Evolutionary conservation across 2,329 filamentous ascomycete species (phyloP).

Genomic region (Cercospora citrullina): DNA sequence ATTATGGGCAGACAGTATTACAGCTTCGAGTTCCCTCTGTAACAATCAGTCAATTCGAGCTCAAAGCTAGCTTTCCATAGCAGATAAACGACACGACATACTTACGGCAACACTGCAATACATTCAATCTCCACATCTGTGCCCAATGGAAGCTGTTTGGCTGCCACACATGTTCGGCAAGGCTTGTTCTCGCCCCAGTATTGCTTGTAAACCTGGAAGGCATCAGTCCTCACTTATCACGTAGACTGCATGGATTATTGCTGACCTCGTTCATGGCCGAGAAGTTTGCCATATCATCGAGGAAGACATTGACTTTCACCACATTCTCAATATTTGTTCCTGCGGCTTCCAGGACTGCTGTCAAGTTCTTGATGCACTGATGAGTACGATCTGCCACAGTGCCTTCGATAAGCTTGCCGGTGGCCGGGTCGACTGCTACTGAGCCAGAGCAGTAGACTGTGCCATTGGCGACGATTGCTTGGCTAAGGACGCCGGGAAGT

Average conservation of each 20-base stretch:
- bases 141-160: slow-evolving; percentile 52
- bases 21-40: slow-evolving; percentile 14
- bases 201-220: slow-evolving; percentile 44
- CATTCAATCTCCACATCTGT: slow-evolving; percentile 58
- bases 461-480: slow-evolving; percentile 52
- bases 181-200: slow-evolving; percentile 40
- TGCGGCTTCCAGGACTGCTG: slow-evolving; percentile 60
- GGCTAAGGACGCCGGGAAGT: slow-evolving; percentile 34
- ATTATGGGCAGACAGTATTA: background rate
- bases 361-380: slow-evolving; percentile 61
- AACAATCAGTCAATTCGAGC: slow-evolving; percentile 1
- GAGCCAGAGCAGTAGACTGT: slow-evolving; percentile 71
- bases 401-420: slow-evolving; percentile 57
- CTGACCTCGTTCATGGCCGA: slow-evolving; percentile 54
- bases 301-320: slow-evolving; percentile 67
- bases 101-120: slow-evolving; percentile 43
- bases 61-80: background rate
- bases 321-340: slow-evolving; percentile 61
- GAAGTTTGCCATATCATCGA: slow-evolving; percentile 67
- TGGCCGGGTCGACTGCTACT: slow-evolving; percentile 59
- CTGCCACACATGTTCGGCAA: slow-evolving; percentile 51
- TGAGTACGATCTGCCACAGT: slow-evolving; percentile 57
- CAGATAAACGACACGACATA: slow-evolving; percentile 3
- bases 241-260: background rate
- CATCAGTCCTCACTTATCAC: background rate